These are phyloP conservation scores for Phytophthora tentaculata DNA, from an alignment of 352 stramenopile genomes.

Conservation along the genomic window DNA sequence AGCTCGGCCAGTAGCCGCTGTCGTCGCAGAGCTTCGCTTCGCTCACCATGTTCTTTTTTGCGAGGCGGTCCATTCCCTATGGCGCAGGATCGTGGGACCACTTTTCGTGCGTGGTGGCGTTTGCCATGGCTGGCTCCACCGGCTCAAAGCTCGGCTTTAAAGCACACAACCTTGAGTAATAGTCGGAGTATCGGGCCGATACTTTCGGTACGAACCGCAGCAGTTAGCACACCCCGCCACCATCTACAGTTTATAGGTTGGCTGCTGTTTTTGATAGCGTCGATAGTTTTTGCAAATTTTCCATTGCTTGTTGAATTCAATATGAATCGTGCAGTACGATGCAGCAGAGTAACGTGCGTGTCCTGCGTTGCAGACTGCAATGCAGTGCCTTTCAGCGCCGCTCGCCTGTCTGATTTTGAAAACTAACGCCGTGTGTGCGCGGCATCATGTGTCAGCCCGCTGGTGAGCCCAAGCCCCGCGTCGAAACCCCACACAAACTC, in stretches of 20 bases:
- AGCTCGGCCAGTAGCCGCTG: too few relatives aligned
- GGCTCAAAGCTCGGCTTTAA: slow-evolving; percentile 5
- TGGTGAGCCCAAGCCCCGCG: slow-evolving; percentile 9
- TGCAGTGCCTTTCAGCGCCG: neutral
- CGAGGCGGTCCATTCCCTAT: slow-evolving; percentile 23
- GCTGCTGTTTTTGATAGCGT: slow-evolving; percentile 7
- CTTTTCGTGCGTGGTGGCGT: neutral
- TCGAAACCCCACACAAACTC: slow-evolving; percentile 21
- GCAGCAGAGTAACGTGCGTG: slow-evolving; percentile 24
- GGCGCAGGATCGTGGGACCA: slow-evolving; percentile 25
- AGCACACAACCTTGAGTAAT: too few relatives aligned
- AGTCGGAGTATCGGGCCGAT: too few relatives aligned
- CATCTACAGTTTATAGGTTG: slow-evolving; percentile 1
- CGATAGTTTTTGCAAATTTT: slow-evolving; percentile 5
- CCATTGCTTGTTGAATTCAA: slow-evolving; percentile 13
- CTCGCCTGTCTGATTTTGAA: slow-evolving; percentile 16
- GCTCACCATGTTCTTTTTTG: slow-evolving; percentile 16
- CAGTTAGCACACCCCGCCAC: too few relatives aligned
- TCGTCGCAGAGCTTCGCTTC: neutral
- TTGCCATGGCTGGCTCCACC: slow-evolving; percentile 18
- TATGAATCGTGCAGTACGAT: neutral
- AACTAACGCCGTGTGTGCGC: slow-evolving; percentile 22
- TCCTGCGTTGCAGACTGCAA: slow-evolving; percentile 6
- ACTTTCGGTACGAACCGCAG: too few relatives aligned
- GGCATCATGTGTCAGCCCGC: slow-evolving; percentile 9